These are phyloP conservation scores for Stereum hirsutum DNA, from an alignment of 1,284 basidiomycete species.

Conservation along the genomic window DNA sequence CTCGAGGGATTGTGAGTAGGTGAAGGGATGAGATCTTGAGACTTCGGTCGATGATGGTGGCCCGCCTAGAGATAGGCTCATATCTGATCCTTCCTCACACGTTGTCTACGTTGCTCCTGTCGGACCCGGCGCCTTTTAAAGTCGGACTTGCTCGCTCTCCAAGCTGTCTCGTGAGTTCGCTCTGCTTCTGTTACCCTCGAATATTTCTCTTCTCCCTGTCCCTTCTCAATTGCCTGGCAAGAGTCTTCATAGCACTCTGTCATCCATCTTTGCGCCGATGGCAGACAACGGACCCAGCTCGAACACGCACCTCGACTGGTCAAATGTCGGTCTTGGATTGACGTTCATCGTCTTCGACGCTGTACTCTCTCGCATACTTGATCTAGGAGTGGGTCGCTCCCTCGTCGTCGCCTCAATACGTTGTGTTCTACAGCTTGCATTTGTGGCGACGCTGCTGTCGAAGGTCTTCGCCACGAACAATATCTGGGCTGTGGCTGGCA, in stretches of 20 bases:
- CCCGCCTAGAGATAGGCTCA: too few species aligned
- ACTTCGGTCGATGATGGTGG: too few species aligned
- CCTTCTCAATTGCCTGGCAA: neutral
- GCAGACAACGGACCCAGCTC: too few species aligned
- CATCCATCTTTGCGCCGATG: neutral
- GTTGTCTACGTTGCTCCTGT: too few species aligned
- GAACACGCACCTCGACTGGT: constrained; percentile 40
- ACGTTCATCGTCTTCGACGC: constrained; percentile 63
- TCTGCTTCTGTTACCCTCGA: neutral
- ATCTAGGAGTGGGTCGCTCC: constrained; percentile 61
- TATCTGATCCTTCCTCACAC: too few species aligned
- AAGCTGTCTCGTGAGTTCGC: too few species aligned
- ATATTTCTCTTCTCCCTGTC: neutral
- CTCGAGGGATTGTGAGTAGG: too few species aligned
- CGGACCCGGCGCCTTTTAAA: too few species aligned
- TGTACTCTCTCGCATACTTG: constrained; percentile 49
- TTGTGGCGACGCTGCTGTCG: constrained; percentile 64
- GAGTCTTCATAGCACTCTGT: neutral
- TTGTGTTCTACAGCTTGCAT: constrained; percentile 68
- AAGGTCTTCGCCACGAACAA: constrained; percentile 69
- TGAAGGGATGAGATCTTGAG: too few species aligned
- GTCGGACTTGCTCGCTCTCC: too few species aligned
- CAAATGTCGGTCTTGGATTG: constrained; percentile 67
- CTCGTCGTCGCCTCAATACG: constrained; percentile 62
- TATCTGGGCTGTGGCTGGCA: constrained; percentile 65